These are phyloP conservation scores for Neurospora terricola DNA, from an alignment of 495 filamentous ascomycete species.

Conservation along the genomic window DNA sequence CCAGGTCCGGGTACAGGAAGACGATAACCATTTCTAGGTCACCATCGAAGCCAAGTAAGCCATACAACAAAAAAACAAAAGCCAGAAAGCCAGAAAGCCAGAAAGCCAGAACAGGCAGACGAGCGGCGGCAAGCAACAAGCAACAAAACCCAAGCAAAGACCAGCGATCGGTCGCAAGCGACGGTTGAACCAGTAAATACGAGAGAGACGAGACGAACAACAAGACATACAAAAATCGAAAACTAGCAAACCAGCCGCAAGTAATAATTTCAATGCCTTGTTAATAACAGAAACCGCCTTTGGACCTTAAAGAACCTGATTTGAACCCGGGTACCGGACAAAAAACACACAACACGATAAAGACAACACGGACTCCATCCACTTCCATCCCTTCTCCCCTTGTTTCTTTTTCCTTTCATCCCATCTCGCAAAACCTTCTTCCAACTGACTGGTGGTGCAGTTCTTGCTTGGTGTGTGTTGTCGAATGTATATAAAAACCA, in stretches of 20 bases:
- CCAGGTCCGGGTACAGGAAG: not conserved
- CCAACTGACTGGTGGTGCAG: not conserved
- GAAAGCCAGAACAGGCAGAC: not conserved
- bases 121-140: not conserved
- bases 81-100: not conserved
- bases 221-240: constrained; percentile 1
- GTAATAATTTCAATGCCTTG: not conserved
- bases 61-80: not conserved
- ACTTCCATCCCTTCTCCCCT: not conserved
- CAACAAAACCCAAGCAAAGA: not conserved
- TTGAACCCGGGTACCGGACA: not conserved
- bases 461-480: not conserved
- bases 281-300: not conserved
- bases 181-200: not conserved
- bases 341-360: not conserved
- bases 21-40: not conserved
- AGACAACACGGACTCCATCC: not conserved
- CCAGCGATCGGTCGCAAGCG: not conserved
- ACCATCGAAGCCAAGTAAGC: not conserved
- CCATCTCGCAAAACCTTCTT: not conserved
- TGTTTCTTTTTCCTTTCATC: not conserved
- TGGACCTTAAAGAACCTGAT: not conserved
- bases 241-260: not conserved
- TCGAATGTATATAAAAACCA: not conserved
- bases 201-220: not conserved